Conservation (phyloP, 2,329 filamentous ascomycete species). For the Cryphonectria nitschkei region DNA sequence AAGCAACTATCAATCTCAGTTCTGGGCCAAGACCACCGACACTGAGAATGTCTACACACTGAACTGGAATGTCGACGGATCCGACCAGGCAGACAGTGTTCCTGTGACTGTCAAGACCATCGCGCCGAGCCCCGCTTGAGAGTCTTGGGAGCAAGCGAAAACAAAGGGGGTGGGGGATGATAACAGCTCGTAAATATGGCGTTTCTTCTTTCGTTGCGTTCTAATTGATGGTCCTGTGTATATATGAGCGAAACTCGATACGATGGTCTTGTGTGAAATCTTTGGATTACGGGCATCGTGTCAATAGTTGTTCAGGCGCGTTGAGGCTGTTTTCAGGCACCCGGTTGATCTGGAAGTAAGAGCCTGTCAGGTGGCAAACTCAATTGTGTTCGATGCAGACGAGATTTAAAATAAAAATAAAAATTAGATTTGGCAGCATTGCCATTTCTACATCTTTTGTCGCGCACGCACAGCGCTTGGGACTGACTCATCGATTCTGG, state of each 20-base stretch:
- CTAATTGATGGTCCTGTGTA: neutral
- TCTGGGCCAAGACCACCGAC: slow-evolving; percentile 23
- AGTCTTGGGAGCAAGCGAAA: neutral
- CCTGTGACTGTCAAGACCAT: slow-evolving; percentile 23
- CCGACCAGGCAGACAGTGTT: slow-evolving; percentile 19
- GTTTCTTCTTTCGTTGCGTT: neutral
- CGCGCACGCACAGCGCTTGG: neutral
- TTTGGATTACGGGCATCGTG: too few relatives aligned
- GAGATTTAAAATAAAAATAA: neutral
- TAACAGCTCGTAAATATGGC: neutral
- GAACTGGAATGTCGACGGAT: slow-evolving; percentile 22
- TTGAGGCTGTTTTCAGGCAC: too few relatives aligned
- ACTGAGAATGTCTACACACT: slow-evolving; percentile 15
- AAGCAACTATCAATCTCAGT: slow-evolving; percentile 19
- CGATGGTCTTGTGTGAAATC: neutral
- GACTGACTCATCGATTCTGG: neutral
- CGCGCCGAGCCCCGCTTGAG: neutral
- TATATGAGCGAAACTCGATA: neutral
- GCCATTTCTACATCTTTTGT: neutral
- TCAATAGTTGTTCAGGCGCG: too few relatives aligned
- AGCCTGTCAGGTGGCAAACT: neutral
- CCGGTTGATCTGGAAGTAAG: neutral
- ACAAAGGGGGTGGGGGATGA: neutral
- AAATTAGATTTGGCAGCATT: neutral
- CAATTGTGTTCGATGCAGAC: neutral